Evolutionary conservation across 1,139 yeast genomes (phyloP).

Genomic region (Geotrichum fermentans): DNA sequence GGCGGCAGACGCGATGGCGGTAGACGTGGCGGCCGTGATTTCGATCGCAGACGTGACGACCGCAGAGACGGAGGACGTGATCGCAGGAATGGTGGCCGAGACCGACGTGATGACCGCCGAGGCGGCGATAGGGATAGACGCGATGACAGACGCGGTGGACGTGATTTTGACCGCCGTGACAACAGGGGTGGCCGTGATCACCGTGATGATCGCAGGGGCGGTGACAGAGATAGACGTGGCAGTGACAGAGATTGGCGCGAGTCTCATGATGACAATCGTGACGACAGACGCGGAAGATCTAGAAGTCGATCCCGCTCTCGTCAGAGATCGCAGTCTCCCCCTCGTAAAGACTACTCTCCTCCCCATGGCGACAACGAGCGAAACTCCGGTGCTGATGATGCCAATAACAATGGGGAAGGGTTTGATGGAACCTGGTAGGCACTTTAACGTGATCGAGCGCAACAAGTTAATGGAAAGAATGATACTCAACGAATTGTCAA

Average conservation of each 20-base stretch:
- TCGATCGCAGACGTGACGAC: conserved; percentile 20
- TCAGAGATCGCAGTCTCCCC: conserved; percentile 14
- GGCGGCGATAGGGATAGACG: conserved; percentile 12
- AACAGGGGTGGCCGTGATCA: conserved; percentile 22
- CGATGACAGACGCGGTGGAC: conserved; percentile 18
- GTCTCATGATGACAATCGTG: conserved; percentile 3
- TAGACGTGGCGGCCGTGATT: conserved; percentile 18
- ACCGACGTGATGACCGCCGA: conserved; percentile 17
- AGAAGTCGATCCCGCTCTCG: conserved; percentile 15
- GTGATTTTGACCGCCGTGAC: conserved; percentile 23
- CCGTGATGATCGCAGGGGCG: conserved; percentile 14
- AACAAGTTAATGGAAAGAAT: not conserved
- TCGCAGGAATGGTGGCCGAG: conserved; percentile 17
- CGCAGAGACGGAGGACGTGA: conserved; percentile 24
- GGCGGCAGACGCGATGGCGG: conserved; percentile 22
- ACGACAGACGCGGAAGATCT: conserved; percentile 3
- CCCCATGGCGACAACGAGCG: not conserved
- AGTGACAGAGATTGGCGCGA: not conserved
- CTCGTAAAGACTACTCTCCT: not conserved
- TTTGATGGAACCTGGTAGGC: conserved; percentile 16
- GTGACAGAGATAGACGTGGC: conserved; percentile 7
- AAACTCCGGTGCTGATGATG: not conserved
- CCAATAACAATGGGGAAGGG: conserved; percentile 1
- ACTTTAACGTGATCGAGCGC: not conserved
- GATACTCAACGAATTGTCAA: too few relatives aligned